phyloP scores from a whole-genome alignment of 305 asterid species.

The Fraxinus xanthoxyloides region DNA sequence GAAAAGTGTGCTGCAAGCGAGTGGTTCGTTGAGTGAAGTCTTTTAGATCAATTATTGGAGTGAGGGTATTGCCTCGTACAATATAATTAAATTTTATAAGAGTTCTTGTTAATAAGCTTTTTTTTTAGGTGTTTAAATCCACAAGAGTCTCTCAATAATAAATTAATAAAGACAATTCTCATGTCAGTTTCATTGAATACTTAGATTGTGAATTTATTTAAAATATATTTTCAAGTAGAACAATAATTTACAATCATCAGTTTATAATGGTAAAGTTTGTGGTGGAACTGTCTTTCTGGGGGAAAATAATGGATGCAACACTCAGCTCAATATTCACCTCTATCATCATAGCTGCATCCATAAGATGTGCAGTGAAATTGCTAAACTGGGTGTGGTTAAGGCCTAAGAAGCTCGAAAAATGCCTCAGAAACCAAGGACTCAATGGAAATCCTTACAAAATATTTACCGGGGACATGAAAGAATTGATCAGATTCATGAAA shows the following conservation, averaged over 20 bases:
- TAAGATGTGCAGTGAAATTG: conserved; percentile 21
- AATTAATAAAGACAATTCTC: background rate
- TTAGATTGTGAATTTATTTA: background rate
- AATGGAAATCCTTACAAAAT: conserved; percentile 30
- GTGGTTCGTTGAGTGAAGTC: background rate
- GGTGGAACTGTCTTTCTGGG: background rate
- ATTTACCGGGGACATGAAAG: conserved; percentile 29
- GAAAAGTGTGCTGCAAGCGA: background rate
- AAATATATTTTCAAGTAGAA: background rate
- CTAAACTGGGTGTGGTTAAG: conserved; percentile 37
- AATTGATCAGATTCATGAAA: background rate
- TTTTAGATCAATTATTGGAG: background rate
- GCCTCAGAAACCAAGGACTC: conserved; percentile 32
- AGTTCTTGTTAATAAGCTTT: background rate
- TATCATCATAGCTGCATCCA: conserved; percentile 1
- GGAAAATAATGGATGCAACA: conserved; percentile 16
- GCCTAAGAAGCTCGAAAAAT: conserved; percentile 34
- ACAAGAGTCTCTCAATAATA: too few species aligned
- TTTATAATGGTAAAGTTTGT: background rate
- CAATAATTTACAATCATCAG: background rate
- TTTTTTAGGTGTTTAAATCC: background rate
- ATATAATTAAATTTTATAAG: background rate
- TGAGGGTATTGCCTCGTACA: background rate
- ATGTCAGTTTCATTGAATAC: background rate
- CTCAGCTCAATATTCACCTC: conserved; percentile 18